phyloP scores from a whole-genome alignment of 441 rosid genomes.

The Eugenia klotzschiana region DNA sequence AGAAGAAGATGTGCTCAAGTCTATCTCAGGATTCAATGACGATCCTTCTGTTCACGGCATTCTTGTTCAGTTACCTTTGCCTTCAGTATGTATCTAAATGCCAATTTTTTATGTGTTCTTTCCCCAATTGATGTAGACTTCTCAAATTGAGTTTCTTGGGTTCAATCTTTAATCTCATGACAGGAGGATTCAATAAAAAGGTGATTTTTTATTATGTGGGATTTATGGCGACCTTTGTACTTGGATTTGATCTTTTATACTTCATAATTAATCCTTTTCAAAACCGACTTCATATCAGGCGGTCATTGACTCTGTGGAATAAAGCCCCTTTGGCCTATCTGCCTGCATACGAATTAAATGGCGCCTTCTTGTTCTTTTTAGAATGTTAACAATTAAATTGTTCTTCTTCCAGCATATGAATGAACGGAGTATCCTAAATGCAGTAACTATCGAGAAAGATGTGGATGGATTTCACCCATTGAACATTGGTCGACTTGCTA shows the following conservation, averaged over 20 bases:
- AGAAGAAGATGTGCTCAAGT: conserved; percentile 51
- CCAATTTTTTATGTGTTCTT: neutral
- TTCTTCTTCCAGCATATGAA: conserved; percentile 48
- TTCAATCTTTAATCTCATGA: neutral
- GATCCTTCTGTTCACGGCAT: conserved; percentile 78
- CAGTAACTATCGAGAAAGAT: conserved; percentile 68
- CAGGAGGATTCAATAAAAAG: neutral
- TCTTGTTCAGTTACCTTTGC: conserved; percentile 81
- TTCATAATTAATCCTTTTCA: neutral
- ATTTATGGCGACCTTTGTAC: neutral
- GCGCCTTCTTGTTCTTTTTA: neutral
- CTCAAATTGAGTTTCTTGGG: neutral
- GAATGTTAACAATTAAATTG: neutral
- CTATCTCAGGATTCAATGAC: conserved; percentile 39
- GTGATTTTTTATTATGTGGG: neutral
- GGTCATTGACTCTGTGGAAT: neutral
- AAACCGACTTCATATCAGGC: neutral
- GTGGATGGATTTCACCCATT: conserved; percentile 85
- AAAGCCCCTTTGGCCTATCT: neutral
- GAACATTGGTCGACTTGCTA: conserved; percentile 73
- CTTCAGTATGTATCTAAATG: conserved; percentile 35
- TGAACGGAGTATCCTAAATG: conserved; percentile 64
- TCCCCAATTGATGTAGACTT: neutral
- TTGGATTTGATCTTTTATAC: neutral
- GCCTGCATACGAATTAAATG: neutral